phyloP scores from a whole-genome alignment of 768 basidiomycete species.

The Ephemerocybe angulata region DNA sequence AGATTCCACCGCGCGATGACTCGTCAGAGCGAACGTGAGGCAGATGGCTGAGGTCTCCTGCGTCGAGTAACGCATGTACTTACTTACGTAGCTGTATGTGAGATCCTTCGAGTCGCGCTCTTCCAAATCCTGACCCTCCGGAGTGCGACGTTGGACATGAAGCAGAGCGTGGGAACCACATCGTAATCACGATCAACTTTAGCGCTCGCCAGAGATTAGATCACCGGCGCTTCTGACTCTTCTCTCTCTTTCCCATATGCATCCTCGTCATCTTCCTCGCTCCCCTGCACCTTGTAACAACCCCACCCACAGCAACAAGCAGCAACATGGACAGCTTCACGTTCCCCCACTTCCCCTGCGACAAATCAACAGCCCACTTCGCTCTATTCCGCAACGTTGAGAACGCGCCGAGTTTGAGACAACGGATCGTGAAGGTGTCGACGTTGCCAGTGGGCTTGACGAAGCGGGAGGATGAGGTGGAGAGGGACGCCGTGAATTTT shows the following conservation, averaged over 20 bases:
- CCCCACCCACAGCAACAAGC: not conserved
- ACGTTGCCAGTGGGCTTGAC: slow-evolving; percentile 50
- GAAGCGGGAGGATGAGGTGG: slow-evolving; percentile 63
- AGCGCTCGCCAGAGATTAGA: too few species aligned
- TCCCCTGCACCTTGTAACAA: not conserved
- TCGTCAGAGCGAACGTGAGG: too few species aligned
- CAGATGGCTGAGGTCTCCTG: too few species aligned
- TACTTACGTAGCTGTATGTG: too few species aligned
- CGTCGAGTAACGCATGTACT: too few species aligned
- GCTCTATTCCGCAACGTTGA: slow-evolving; percentile 65
- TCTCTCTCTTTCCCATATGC: slow-evolving; percentile 26
- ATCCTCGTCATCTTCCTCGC: not conserved
- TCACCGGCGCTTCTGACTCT: too few species aligned
- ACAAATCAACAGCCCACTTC: slow-evolving; percentile 46
- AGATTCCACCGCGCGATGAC: too few species aligned
- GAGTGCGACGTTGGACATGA: too few species aligned
- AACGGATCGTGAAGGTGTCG: slow-evolving; percentile 69
- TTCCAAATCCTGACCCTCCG: too few species aligned
- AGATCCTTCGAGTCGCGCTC: too few species aligned
- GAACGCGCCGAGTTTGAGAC: slow-evolving; percentile 59
- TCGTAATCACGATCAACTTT: too few species aligned
- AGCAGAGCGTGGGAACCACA: too few species aligned
- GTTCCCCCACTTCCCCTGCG: slow-evolving; percentile 49
- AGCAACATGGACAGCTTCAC: slow-evolving; percentile 54
- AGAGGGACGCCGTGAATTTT: slow-evolving; percentile 81